Base-by-base conservation (phyloP, 2,329 filamentous ascomycete genomes). In the Exserohilum rostratum region DNA sequence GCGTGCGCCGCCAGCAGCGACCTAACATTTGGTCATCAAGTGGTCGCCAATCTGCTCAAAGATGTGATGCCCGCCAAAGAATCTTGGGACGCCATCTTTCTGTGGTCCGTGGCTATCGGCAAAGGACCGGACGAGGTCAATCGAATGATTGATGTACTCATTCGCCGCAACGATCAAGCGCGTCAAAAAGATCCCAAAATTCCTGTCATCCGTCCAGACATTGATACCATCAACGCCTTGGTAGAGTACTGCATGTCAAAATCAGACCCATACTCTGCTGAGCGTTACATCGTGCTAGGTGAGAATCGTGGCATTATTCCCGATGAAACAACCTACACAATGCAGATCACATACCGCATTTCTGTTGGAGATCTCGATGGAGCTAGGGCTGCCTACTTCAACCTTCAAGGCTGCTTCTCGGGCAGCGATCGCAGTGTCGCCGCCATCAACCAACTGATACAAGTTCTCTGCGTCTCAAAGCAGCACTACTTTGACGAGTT, bases 321-420 rank as follows among this genome's bases (percentile, higher is more conserved):
- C 0, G 85, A 96, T 70, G 83, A 85, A 10, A 80, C 82, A 45
- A 96, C 92, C 0, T 88, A 85, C 62, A 81, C 91, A 42, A 80
- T 96, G 46, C 86, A 92, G 68, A 84, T 98, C 64, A 83, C 88
- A 53, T 90, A 95, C 65, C 86, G 87, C 11, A 80, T 96, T n/a
- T 83, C 85, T 33, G 85, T 87, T 3, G 83, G 86, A 2, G 89
- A 97, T 71, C 75, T 95, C 13, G 82, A 86, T 30, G 90, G 88
- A 6, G 90, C 90, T 2, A 82, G 84, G 54, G 80, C 80, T 7
- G 83, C 88, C 4, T 93, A 88, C 73, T 81, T 83, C 57, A 80
- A 83, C 33, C 77, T 93, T 2, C 83, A 87, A 58, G 77, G 80
- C 13, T 75, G 82, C 25, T 82, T 87, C 47, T 79, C 82, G 13